These are phyloP conservation scores for Plectosphaerella cucumerina DNA, from an alignment of 2,329 filamentous ascomycete species.

Conservation along the genomic window DNA sequence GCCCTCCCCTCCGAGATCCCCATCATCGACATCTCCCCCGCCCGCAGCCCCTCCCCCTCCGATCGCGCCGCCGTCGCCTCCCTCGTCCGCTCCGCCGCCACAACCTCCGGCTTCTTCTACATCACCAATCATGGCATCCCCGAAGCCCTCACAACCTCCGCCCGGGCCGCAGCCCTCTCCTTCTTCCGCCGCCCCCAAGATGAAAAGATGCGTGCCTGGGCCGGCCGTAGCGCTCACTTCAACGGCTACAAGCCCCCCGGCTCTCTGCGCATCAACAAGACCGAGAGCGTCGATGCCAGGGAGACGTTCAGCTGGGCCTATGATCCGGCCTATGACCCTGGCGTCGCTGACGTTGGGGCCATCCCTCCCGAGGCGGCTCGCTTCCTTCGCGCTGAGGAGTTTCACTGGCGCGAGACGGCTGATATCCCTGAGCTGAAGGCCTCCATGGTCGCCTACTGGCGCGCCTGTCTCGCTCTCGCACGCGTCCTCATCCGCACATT, in stretches of 20 bases:
- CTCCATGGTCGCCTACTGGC: conserved; percentile 42
- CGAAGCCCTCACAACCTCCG: conserved; percentile 19
- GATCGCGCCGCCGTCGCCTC: conserved; percentile 34
- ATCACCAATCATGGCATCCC: conserved; percentile 45
- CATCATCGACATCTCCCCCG: conserved; percentile 43
- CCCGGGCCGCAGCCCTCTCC: conserved; percentile 26
- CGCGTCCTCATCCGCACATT: conserved; percentile 47
- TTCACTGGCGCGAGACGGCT: conserved; percentile 46
- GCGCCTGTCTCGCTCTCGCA: conserved; percentile 42
- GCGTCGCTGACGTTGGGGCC: conserved; percentile 29
- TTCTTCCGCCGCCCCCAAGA: conserved; percentile 45
- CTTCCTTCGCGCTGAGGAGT: conserved; percentile 42
- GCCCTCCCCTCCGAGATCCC: conserved; percentile 42
- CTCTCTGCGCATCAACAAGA: conserved; percentile 42
- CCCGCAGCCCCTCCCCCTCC: conserved; percentile 28
- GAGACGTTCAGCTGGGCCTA: conserved; percentile 51
- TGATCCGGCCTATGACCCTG: conserved; percentile 46
- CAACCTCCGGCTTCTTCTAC: conserved; percentile 53
- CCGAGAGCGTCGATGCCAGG: conserved; percentile 44
- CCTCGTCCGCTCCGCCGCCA: conserved; percentile 38
- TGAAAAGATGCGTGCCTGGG: conserved; percentile 33
- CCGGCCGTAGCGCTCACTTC: conserved; percentile 33
- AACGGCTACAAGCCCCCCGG: conserved; percentile 43
- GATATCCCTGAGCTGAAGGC: conserved; percentile 45
- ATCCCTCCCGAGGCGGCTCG: conserved; percentile 38